These are phyloP conservation scores for Gossypium trilobum DNA, from an alignment of 441 rosid genomes.

Conservation along the genomic window DNA sequence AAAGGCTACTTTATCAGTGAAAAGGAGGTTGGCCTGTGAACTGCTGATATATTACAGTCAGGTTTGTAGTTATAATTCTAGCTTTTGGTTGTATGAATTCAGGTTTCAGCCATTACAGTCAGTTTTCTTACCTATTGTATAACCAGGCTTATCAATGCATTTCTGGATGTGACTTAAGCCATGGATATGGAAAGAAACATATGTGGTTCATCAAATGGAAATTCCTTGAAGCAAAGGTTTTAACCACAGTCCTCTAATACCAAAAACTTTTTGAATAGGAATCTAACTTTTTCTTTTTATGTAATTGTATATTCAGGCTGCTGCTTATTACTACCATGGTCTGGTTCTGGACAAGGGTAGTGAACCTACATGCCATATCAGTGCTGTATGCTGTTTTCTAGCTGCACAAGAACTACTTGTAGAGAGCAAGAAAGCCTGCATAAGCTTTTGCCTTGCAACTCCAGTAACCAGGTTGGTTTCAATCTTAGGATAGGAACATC, in stretches of 20 bases:
- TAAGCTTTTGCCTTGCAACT: conserved; percentile 62
- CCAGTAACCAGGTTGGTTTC: conserved; percentile 62
- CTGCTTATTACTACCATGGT: conserved; percentile 84
- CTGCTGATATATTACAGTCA: conserved; percentile 65
- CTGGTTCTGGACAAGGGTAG: conserved; percentile 72
- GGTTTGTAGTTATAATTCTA: conserved; percentile 28
- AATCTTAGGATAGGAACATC: background rate
- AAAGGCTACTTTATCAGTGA: conserved; percentile 69
- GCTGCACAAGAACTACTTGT: conserved; percentile 65
- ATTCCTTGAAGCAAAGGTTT: conserved; percentile 85
- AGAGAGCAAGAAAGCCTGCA: conserved; percentile 81
- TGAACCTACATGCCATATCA: conserved; percentile 54
- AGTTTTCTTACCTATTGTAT: background rate
- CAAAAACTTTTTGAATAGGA: background rate
- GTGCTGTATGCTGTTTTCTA: conserved; percentile 73
- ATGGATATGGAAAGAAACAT: conserved; percentile 63
- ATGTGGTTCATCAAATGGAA: conserved; percentile 76
- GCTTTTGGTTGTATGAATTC: background rate
- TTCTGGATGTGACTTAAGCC: conserved; percentile 39
- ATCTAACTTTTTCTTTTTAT: background rate
- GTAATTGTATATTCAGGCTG: conserved; percentile 40
- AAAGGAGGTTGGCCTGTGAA: conserved; percentile 90
- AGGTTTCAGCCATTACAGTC: background rate
- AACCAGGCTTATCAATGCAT: conserved; percentile 64
- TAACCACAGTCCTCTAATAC: background rate